Evolutionary conservation across 164 flowering plant genomes (phyloP).

Genomic region (Tetrastigma voinierianum): DNA sequence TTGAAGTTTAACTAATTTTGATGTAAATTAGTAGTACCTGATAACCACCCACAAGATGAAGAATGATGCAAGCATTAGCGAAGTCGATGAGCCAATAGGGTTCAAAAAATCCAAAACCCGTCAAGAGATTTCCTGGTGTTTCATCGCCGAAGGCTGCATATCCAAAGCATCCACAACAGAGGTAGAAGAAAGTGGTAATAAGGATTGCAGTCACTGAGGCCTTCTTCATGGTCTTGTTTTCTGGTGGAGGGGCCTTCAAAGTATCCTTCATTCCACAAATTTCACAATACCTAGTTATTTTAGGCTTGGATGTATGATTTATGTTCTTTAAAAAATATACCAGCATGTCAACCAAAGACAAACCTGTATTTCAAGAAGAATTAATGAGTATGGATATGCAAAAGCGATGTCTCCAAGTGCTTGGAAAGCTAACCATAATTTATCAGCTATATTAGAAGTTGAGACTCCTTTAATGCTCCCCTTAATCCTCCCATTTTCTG

Average conservation of each 20-base stretch:
- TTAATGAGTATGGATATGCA: conserved; percentile 65
- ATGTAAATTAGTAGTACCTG: conserved; percentile 35
- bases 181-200: conserved; percentile 66
- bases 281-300: neutral
- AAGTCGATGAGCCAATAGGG: conserved; percentile 67
- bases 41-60: conserved; percentile 73
- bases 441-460: conserved; percentile 28
- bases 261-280: conserved; percentile 46
- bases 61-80: conserved; percentile 64
- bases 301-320: no score
- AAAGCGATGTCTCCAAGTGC: conserved; percentile 88
- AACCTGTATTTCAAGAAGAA: conserved; percentile 81
- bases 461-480: conserved; percentile 62
- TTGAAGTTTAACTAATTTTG: no score
- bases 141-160: conserved; percentile 72
- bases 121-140: conserved; percentile 72
- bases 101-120: conserved; percentile 71
- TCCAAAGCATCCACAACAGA: conserved; percentile 70
- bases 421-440: conserved; percentile 54
- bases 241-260: conserved; percentile 70
- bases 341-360: neutral
- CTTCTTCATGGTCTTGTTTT: conserved; percentile 68
- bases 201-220: conserved; percentile 49
- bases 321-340: neutral
- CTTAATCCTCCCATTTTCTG: conserved; percentile 58